Conservation (phyloP, 306 rosid genomes). For the Dalbergia oliveri region DNA sequence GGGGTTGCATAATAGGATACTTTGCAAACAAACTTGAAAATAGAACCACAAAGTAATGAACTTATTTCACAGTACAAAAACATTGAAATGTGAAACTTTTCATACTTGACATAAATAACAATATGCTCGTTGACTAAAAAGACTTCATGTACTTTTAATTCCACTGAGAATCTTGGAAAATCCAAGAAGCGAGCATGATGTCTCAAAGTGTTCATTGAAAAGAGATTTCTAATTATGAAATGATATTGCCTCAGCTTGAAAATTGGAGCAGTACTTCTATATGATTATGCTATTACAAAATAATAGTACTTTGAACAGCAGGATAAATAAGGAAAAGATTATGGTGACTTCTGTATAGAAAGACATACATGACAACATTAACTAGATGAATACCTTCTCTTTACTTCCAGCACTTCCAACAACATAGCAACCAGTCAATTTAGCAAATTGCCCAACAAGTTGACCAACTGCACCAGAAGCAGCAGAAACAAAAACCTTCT, state of each 20-base stretch:
- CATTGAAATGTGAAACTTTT: background rate
- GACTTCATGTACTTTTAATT: background rate
- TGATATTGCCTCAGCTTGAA: background rate
- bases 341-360: background rate
- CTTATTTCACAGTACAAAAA: background rate
- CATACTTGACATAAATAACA: background rate
- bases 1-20: background rate
- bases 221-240: background rate
- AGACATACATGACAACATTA: background rate
- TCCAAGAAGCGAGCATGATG: background rate
- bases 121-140: background rate
- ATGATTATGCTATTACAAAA: background rate
- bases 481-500: slow-evolving; percentile 51
- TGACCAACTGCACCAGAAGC: slow-evolving; percentile 57
- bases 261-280: background rate
- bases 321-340: background rate
- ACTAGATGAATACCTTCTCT: slow-evolving; percentile 45
- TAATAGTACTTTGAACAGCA: background rate
- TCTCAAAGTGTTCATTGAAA: background rate
- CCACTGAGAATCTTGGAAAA: background rate
- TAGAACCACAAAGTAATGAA: background rate
- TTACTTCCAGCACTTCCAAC: slow-evolving; percentile 65
- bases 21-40: background rate
- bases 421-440: slow-evolving; percentile 42
- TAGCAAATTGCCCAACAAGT: slow-evolving; percentile 53